A percentile compares a stretch with the other conserved stretches of the same genome.
Evolutionary conservation across 768 basidiomycete genomes (phyloP).

Genomic region (Calocera cornea): DNA sequence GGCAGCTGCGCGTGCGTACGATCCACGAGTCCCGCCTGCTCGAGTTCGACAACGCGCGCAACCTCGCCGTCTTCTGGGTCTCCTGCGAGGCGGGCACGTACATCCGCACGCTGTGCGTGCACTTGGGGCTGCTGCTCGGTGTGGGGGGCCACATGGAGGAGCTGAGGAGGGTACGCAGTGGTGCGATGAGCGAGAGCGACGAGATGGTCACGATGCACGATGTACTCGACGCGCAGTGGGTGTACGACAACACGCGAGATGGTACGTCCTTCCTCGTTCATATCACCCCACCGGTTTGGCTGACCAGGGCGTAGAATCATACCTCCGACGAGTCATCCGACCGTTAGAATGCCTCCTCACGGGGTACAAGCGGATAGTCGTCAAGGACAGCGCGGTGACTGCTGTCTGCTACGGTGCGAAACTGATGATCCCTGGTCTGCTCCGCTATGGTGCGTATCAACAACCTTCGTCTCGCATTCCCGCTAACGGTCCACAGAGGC

Average conservation of each 20-base stretch:
- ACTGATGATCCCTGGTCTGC: slow-evolving; percentile 96
- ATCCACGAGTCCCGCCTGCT: slow-evolving; percentile 91
- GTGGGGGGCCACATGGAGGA: slow-evolving; percentile 99
- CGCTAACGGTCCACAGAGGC: slow-evolving; percentile 32
- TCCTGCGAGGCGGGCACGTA: slow-evolving; percentile 87
- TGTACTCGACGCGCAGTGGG: slow-evolving; percentile 96
- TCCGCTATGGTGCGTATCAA: slow-evolving; percentile 56
- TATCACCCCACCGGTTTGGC: too few species aligned
- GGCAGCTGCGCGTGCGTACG: slow-evolving; percentile 91
- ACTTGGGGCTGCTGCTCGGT: slow-evolving; percentile 83
- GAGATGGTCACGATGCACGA: slow-evolving; percentile 99
- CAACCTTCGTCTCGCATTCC: not conserved
- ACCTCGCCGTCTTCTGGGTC: slow-evolving; percentile 95
- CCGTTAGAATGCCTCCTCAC: slow-evolving; percentile 88
- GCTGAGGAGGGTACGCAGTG: slow-evolving; percentile 81
- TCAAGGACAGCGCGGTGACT: slow-evolving; percentile 98
- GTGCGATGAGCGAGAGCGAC: slow-evolving; percentile 94
- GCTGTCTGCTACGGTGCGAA: slow-evolving; percentile 99
- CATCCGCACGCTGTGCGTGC: slow-evolving; percentile 92
- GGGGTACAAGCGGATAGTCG: slow-evolving; percentile 96
- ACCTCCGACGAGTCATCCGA: slow-evolving; percentile 85
- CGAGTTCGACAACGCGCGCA: slow-evolving; percentile 95
- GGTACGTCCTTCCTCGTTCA: slow-evolving; percentile 35
- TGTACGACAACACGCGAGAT: slow-evolving; percentile 93
- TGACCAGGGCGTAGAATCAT: slow-evolving; percentile 53